phyloP scores from a whole-genome alignment of 768 basidiomycete genomes.

The Phanerochaete carnosa region DNA sequence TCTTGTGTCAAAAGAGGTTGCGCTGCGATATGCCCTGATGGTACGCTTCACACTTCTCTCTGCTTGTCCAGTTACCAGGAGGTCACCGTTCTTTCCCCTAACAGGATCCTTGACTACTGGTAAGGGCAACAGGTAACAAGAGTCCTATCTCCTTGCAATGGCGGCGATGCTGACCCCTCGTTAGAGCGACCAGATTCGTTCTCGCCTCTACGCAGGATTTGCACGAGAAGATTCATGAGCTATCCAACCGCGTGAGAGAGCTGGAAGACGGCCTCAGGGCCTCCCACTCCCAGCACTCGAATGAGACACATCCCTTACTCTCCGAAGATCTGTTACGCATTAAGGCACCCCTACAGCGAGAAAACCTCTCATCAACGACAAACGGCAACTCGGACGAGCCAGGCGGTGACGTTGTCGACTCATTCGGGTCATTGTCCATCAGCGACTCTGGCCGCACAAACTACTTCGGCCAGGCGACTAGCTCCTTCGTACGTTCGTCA shows the following conservation, averaged over 20 bases:
- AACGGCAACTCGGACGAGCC: slow-evolving; percentile 58
- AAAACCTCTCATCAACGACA: slow-evolving; percentile 30
- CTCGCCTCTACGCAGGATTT: slow-evolving; percentile 78
- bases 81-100: slow-evolving; percentile 3
- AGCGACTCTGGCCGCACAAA: slow-evolving; percentile 69
- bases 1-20: slow-evolving; percentile 81
- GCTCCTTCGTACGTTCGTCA: slow-evolving; percentile 59
- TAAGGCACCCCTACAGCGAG: slow-evolving; percentile 74
- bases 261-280: slow-evolving; percentile 68
- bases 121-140: slow-evolving; percentile 68
- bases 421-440: slow-evolving; percentile 78
- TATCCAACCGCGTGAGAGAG: slow-evolving; percentile 70
- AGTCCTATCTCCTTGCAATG: neutral
- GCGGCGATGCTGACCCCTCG: neutral
- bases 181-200: slow-evolving; percentile 53
- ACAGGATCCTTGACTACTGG: slow-evolving; percentile 78
- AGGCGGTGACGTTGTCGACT: slow-evolving; percentile 70
- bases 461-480: slow-evolving; percentile 74
- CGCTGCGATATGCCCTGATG: slow-evolving; percentile 80
- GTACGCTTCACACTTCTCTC: slow-evolving; percentile 35
- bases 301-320: slow-evolving; percentile 64
- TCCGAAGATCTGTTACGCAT: slow-evolving; percentile 70
- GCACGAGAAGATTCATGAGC: slow-evolving; percentile 77
- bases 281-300: slow-evolving; percentile 55
- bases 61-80: neutral